Base-by-base conservation (phyloP, 257 asterid genomes). In the Gentiana straminea region DNA sequence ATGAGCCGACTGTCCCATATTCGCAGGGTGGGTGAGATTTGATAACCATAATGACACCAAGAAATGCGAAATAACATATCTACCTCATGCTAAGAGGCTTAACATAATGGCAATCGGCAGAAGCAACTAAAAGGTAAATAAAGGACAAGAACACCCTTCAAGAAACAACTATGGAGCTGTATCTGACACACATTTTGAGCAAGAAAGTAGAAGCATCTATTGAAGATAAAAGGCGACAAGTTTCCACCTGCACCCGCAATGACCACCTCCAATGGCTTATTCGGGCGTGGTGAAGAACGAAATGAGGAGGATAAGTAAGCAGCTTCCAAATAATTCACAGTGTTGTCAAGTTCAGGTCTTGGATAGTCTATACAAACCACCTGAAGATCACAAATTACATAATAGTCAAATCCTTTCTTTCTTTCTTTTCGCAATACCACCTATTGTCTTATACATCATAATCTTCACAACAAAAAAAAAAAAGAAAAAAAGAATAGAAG, bases 241-340 rank as follows among this genome's bases (percentile, higher is more conserved):
- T 52, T 48, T 71, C 59, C 57, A 92, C 99, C 99, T 78, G 95
- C 95, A 64, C 97, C 99, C 49, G 97, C 97, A 70, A 92, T 81
- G 43, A 92, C 84, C 55, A 88, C 71, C 73, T 92, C 81, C 73
- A 92, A 67, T 24, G 95, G 94, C 68, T 81, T 92, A 13, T 50
- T 77, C 46, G 97, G 97, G 49, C 87, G 89, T 13, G 84, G 76
- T 74, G 83, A 71, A 72, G 69, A 45, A 54, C 72, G 71, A 68
- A 88, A 88, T 1, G 81, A 48, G 9, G 99, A 81, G 61, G 99
- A 90, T 68, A 84, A 70, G 4, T 44, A 67, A 68, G 96, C 98
- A 55, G 98, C 96, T 74, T 86, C 98, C 79, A 90, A 67, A 72
- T 63, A 90, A 66, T 90, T 86, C 38, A 67, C 81, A 11, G 96